Base-by-base conservation (phyloP, 2,329 filamentous ascomycete genomes). In the Ceratocystiopsis minuta region DNA sequence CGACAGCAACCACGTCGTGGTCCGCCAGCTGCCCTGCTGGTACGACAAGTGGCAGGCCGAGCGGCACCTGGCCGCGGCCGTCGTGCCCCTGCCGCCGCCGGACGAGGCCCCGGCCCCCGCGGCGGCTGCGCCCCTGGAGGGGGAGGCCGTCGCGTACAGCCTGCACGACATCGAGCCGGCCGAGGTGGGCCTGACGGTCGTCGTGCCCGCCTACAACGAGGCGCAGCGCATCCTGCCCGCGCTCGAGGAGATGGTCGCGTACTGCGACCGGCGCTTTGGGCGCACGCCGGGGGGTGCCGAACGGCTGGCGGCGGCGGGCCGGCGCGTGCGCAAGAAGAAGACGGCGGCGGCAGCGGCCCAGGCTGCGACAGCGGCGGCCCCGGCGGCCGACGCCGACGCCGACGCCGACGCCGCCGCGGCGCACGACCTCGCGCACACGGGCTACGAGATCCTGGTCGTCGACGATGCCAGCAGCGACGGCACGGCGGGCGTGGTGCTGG, bases 161-260 rank as follows among this genome's bases (percentile, higher is more conserved):
- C 58, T 67, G 15, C 68, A 73, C 50, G 60, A 65, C 37, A 80
- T 92, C 42, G 80, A 86, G 48, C 69, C 78, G 2, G 72, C 86
- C 14, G 77, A 87, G 47, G 61, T 95, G n/a, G 81, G 80, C 56
- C 76, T 98, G 66, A 90, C 82, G 42, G 77, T 96, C 9, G 85
- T 98, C 0, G 79, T 98, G 36, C 90, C 90, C 0, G 90, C 90
- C 11, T 98, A 86, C 68, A 98, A 98, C 51, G 90, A 98, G 55
- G 80, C 88, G 56, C 70, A 81, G 45, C 77, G 90, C 28, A 69
- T 98, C 38, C 68, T 75, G 13, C 80, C 78, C 12, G 94, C 94
- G 62, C 68, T 98, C 13, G 78, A 92, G 54, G 90, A 98, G 60
- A 86, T 90, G 1, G 80, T 96, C 20, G 76, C 75, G 39, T 94